phyloP scores from a whole-genome alignment of 1,139 yeast species.

The Sporopachydermia cereana region DNA sequence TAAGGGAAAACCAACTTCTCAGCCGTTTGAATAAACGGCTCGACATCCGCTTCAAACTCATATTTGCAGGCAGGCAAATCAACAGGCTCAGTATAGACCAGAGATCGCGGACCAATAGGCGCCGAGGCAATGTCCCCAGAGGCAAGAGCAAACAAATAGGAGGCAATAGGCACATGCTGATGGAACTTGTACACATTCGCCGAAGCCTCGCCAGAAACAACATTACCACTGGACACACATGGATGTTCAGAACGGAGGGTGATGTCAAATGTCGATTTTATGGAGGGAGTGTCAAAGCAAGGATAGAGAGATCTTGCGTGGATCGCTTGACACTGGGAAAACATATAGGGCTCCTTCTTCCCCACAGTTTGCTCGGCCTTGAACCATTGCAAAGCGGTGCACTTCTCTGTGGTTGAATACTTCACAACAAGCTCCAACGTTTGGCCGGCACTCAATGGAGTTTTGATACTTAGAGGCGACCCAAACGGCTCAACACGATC shows the following conservation, averaged over 20 bases:
- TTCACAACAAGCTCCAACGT: slow-evolving; percentile 27
- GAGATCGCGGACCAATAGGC: slow-evolving; percentile 61
- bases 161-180: slow-evolving; percentile 64
- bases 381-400: slow-evolving; percentile 67
- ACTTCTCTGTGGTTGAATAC: slow-evolving; percentile 46
- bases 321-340: slow-evolving; percentile 68
- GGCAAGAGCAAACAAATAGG: slow-evolving; percentile 60
- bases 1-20: slow-evolving; percentile 52
- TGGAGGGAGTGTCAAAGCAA: slow-evolving; percentile 66
- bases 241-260: slow-evolving; percentile 44
- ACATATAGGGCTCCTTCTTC: slow-evolving; percentile 45
- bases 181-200: slow-evolving; percentile 30
- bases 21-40: slow-evolving; percentile 53
- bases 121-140: slow-evolving; percentile 54
- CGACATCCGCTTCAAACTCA: slow-evolving; percentile 56
- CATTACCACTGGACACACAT: slow-evolving; percentile 51
- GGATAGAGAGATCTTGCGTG: slow-evolving; percentile 70
- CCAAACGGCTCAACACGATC: slow-evolving; percentile 47
- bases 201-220: slow-evolving; percentile 13
- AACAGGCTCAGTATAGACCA: slow-evolving; percentile 55
- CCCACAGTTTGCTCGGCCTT: slow-evolving; percentile 55
- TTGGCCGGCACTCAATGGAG: slow-evolving; percentile 10
- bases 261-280: slow-evolving; percentile 47
- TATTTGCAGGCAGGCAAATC: slow-evolving; percentile 46
- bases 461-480: slow-evolving; percentile 33